Conservation (phyloP, 805 yeast species). For the Candida peoriensis region DNA sequence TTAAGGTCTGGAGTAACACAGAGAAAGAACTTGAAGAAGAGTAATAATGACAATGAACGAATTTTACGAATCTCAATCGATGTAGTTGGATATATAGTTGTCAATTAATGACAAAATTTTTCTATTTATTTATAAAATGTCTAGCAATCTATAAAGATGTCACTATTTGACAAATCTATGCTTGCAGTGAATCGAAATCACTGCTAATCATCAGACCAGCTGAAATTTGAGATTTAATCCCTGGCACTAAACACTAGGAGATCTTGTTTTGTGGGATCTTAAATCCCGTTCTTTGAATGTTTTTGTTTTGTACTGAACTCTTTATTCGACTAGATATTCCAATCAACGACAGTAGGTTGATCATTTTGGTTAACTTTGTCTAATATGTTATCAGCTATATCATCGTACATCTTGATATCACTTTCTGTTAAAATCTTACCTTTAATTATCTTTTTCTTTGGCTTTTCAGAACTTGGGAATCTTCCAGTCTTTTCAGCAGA, state of each 20-base stretch:
- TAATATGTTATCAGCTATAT: constrained; percentile 23
- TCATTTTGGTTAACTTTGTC: constrained; percentile 12
- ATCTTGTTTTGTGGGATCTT: too few species aligned
- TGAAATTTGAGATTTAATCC: too few species aligned
- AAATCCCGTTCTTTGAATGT: too few species aligned
- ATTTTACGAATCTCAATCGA: not conserved
- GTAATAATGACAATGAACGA: not conserved
- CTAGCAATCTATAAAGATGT: too few species aligned
- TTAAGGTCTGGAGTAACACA: constrained; percentile 22
- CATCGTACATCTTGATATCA: constrained; percentile 19
- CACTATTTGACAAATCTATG: too few species aligned
- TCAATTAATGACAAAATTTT: too few species aligned
- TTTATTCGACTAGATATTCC: constrained; percentile 15
- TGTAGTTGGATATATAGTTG: not conserved
- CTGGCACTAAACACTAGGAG: too few species aligned
- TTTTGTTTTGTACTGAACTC: too few species aligned
- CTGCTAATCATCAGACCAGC: too few species aligned
- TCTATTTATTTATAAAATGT: too few species aligned
- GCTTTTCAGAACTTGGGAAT: constrained; percentile 6
- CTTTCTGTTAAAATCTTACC: constrained; percentile 2
- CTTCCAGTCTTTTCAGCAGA: constrained; percentile 10
- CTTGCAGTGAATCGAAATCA: too few species aligned
- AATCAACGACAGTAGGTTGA: constrained; percentile 10
- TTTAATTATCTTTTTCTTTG: not conserved
- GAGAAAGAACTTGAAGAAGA: constrained; percentile 13